Base-by-base conservation (phyloP, 225 moss, liverwort and hornwort genomes). In the Ulota crispa region DNA sequence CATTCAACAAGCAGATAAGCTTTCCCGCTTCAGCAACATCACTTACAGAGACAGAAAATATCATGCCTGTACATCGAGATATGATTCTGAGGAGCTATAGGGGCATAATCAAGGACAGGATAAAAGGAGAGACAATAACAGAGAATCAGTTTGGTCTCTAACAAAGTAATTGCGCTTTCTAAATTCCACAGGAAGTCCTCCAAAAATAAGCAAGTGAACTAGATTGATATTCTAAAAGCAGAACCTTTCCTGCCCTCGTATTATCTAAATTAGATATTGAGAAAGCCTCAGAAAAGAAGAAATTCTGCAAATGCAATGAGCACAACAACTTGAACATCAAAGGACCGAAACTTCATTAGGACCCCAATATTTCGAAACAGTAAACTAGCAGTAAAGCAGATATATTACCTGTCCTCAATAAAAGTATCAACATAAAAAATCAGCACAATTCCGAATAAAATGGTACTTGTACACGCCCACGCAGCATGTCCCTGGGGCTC, bases 401-500 rank as follows among this genome's bases (percentile, higher is more conserved):
- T 14, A 11, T 21, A 14, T 47, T 86, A 96, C 96, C 91, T 97
- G 85, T 95, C 97, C 78, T 95, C 97, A 66, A 95, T 90, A 82
- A 97, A 93, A 27, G 95, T 92, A 89, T 97, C 97, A 36, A 97
- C 97, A 86, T 97, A 97, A 86, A 92, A 95, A 64, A 93, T 89
- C 34, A 92, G 83, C 47, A 97, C 95, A 57, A 93, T 89, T 30
- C 97, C 97, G 75, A 97, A 93, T 50, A 97, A 66, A 54, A 93
- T 89, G 54, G 91, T 94, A 82, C 86, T 92, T 73, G 83, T 73
- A 64, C 92, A 93, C 36, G 97, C 95, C 95, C 92, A 91, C 27
- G 87, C 21, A 65, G 87, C 91, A 67, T 80, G 95, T 65, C 91
- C 95, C 82, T 93, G 91, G 31, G 90, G 87, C 81, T 92, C 91